Evolutionary conservation across 371 early-diverging fungal genomes (phyloP).

Genomic region (Lichtheimia hyalospora): DNA sequence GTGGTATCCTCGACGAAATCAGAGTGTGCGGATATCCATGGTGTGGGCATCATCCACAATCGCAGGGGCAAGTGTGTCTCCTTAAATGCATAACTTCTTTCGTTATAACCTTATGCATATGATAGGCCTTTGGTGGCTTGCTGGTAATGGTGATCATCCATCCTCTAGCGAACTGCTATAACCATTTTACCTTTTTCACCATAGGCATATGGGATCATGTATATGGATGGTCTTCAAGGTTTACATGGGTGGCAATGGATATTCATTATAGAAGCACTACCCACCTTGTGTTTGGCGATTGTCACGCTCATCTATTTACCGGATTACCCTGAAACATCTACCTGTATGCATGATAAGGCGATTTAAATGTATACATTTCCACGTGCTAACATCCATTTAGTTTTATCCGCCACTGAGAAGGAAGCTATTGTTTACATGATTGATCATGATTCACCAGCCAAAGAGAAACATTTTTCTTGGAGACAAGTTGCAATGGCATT

Average conservation of each 20-base stretch:
- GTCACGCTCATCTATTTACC: conserved; percentile 62
- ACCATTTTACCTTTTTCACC: background rate
- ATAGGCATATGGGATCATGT: conserved; percentile 56
- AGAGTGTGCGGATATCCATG: conserved; percentile 66
- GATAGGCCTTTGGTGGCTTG: conserved; percentile 55
- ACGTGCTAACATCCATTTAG: conserved; percentile 5
- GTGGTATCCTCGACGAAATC: conserved; percentile 60
- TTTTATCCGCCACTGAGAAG: conserved; percentile 57
- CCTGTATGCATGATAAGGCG: background rate
- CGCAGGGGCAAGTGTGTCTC: conserved; percentile 59
- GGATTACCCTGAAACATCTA: conserved; percentile 62
- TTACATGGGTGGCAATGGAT: conserved; percentile 65
- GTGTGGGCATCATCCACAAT: conserved; percentile 66
- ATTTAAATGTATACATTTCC: background rate
- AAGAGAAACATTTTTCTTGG: conserved; percentile 59
- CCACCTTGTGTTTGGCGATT: conserved; percentile 61
- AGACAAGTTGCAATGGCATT: conserved; percentile 55
- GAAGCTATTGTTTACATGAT: conserved; percentile 56
- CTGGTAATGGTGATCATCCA: conserved; percentile 16
- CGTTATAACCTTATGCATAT: background rate
- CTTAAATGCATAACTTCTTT: background rate
- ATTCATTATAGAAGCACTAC: conserved; percentile 74
- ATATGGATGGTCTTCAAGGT: conserved; percentile 53
- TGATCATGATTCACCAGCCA: conserved; percentile 57
- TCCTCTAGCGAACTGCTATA: background rate